A percentile compares a stretch with the other conserved stretches of the same genome.
These are phyloP conservation scores for Podospora appendiculata DNA, from an alignment of 495 filamentous ascomycete genomes.

Conservation along the genomic window DNA sequence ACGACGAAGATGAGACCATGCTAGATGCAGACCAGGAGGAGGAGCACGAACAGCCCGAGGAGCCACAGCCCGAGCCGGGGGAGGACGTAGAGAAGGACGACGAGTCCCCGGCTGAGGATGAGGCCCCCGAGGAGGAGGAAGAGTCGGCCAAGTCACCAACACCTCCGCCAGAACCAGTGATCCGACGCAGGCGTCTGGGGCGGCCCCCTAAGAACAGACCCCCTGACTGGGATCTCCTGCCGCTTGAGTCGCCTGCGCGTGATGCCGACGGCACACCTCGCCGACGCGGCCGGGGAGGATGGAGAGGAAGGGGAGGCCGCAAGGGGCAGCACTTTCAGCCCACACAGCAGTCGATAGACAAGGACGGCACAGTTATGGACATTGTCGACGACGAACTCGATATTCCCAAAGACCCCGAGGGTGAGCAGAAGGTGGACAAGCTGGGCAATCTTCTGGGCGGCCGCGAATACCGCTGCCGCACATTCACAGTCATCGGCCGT, in stretches of 20 bases:
- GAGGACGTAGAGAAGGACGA: conserved; percentile 28
- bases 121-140: conserved; percentile 32
- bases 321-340: conserved; percentile 67
- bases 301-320: conserved; percentile 59
- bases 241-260: conserved; percentile 46
- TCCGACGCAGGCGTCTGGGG: conserved; percentile 71
- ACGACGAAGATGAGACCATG: conserved; percentile 46
- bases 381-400: conserved; percentile 88
- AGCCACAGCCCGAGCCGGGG: conserved; percentile 22
- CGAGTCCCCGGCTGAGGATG: conserved; percentile 33
- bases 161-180: conserved; percentile 51
- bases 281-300: conserved; percentile 62
- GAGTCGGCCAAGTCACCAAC: conserved; percentile 38
- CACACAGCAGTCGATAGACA: conserved; percentile 74
- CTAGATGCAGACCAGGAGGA: conserved; percentile 34
- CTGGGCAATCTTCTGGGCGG: conserved; percentile 70
- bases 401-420: conserved; percentile 77
- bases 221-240: conserved; percentile 59
- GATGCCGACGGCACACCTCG: conserved; percentile 50
- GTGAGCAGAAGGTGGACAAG: conserved; percentile 89
- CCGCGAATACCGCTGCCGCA: conserved; percentile 87
- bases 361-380: conserved; percentile 87
- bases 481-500: conserved; percentile 78
- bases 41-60: conserved; percentile 24
- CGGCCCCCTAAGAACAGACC: conserved; percentile 79